Evolutionary conservation across 208 protist genomes (phyloP).

Genomic region (Porcisia hertigi): DNA sequence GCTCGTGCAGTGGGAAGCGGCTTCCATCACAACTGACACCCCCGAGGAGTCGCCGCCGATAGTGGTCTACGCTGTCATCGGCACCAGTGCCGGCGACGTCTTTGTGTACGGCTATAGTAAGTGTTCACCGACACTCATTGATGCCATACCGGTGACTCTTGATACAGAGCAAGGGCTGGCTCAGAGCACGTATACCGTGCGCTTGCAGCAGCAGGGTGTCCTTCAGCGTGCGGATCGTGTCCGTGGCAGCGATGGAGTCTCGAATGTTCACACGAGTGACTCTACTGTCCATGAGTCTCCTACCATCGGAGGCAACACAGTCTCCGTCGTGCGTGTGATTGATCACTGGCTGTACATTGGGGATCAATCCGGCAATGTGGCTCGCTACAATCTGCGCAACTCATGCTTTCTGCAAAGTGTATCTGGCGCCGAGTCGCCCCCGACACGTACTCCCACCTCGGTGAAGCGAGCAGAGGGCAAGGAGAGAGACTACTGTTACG

Average conservation of each 20-base stretch:
- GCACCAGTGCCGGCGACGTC: conserved; percentile 22
- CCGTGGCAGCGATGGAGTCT: background rate
- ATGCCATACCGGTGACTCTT: conserved; percentile 9
- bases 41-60: background rate
- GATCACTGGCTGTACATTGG: conserved; percentile 31
- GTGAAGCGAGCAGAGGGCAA: background rate
- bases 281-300: background rate
- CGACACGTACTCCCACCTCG: background rate
- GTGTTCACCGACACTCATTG: conserved; percentile 8
- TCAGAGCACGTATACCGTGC: conserved; percentile 10
- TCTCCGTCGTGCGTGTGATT: conserved; percentile 21
- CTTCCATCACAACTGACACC: background rate
- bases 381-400: conserved; percentile 26
- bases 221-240: conserved; percentile 17
- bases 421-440: background rate
- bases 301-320: background rate
- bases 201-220: conserved; percentile 9
- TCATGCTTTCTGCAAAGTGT: conserved; percentile 6
- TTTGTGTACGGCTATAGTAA: conserved; percentile 23
- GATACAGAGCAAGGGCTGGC: background rate
- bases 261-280: background rate
- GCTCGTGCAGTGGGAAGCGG: conserved; percentile 15
- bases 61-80: conserved; percentile 21
- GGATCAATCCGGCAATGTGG: conserved; percentile 24
- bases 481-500: background rate